phyloP scores from a whole-genome alignment of 2,329 filamentous ascomycete species.

The Calonectria crousiana region DNA sequence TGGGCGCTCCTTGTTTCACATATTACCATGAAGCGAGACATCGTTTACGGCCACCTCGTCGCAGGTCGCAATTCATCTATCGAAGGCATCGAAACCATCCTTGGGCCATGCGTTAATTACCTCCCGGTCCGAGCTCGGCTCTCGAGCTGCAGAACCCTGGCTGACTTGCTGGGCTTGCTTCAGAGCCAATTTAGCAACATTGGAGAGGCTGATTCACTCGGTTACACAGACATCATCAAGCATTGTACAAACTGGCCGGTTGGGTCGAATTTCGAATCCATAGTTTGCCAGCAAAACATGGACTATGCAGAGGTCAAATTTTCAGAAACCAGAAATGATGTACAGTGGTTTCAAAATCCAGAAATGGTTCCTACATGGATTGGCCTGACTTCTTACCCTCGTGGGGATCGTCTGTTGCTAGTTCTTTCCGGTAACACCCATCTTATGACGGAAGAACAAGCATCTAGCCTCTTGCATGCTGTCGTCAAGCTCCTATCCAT shows the following conservation, averaged over 20 bases:
- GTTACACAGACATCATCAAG: constrained; percentile 28
- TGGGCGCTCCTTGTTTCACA: constrained; percentile 54
- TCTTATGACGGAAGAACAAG: constrained; percentile 4
- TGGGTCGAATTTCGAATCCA: constrained; percentile 18
- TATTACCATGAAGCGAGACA: constrained; percentile 49
- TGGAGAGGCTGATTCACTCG: constrained; percentile 30
- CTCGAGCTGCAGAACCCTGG: neutral
- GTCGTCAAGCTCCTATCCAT: neutral
- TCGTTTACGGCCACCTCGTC: constrained; percentile 56
- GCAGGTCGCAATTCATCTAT: constrained; percentile 54
- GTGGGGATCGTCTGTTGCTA: constrained; percentile 15
- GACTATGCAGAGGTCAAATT: constrained; percentile 26
- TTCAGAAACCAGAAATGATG: neutral
- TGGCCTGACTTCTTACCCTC: constrained; percentile 17
- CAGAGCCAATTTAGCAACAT: constrained; percentile 26
- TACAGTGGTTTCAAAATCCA: neutral
- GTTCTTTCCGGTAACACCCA: neutral
- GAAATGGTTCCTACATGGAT: neutral
- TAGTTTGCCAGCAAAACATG: constrained; percentile 38
- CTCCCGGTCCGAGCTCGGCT: constrained; percentile 55
- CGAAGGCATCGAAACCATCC: constrained; percentile 48
- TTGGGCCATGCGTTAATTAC: constrained; percentile 56
- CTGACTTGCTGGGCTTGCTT: constrained; percentile 21
- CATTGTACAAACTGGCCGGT: constrained; percentile 34
- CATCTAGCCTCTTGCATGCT: neutral